These are phyloP conservation scores for Solanum gracilifrons DNA, from an alignment of 257 asterid species.

Conservation along the genomic window DNA sequence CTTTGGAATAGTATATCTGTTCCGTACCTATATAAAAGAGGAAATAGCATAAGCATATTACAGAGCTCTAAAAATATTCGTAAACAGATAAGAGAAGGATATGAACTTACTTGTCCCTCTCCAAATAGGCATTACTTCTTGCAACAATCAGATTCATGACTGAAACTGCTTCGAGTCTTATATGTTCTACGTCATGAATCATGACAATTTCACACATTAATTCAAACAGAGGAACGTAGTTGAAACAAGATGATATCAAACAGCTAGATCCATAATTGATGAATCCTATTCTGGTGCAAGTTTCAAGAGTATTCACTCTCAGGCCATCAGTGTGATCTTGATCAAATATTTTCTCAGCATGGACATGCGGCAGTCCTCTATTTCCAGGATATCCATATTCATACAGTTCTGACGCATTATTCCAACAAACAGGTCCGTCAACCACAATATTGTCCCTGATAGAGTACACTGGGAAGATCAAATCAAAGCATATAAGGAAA, in stretches of 20 bases:
- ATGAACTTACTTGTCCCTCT: slow-evolving; percentile 65
- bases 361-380: slow-evolving; percentile 16
- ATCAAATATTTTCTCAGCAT: slow-evolving; percentile 22
- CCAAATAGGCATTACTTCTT: slow-evolving; percentile 68
- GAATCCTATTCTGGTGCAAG: slow-evolving; percentile 12
- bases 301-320: slow-evolving; percentile 11
- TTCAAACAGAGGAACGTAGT: slow-evolving; percentile 54
- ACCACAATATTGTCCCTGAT: slow-evolving; percentile 68
- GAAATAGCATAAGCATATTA: slow-evolving; percentile 8
- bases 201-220: slow-evolving; percentile 41
- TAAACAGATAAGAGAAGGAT: background rate
- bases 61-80: background rate
- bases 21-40: slow-evolving; percentile 40
- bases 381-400: slow-evolving; percentile 19
- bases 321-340: slow-evolving; percentile 19
- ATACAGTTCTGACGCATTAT: slow-evolving; percentile 14
- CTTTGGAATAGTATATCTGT: slow-evolving; percentile 41
- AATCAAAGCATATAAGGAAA: slow-evolving; percentile 28
- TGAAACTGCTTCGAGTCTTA: slow-evolving; percentile 57
- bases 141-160: slow-evolving; percentile 61
- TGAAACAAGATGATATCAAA: slow-evolving; percentile 27
- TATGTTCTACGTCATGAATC: slow-evolving; percentile 27
- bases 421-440: slow-evolving; percentile 23
- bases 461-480: slow-evolving; percentile 38
- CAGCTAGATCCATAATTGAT: slow-evolving; percentile 15